Percentiles rank a stretch among this genome's conserved stretches.
Conservation (phyloP, 2,329 filamentous ascomycete species). For the Penicillium expansum region DNA sequence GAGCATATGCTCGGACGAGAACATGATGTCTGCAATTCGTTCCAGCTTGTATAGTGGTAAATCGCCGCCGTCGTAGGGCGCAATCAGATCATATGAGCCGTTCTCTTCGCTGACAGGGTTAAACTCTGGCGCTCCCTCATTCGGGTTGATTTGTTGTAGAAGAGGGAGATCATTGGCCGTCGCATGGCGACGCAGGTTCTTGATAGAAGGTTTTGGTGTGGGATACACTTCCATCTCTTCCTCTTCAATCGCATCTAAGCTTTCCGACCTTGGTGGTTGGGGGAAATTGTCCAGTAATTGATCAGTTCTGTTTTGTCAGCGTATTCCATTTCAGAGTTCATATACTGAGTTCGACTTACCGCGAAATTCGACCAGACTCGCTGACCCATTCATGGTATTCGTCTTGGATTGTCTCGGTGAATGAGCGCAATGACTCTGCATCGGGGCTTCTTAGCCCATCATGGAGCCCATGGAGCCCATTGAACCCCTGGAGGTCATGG, state of each 20-base stretch:
- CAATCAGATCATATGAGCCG: conserved; percentile 36
- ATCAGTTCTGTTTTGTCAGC: conserved; percentile 10
- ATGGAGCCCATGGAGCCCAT: background rate
- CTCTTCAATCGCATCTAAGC: conserved; percentile 16
- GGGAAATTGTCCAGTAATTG: conserved; percentile 26
- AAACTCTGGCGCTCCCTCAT: conserved; percentile 26
- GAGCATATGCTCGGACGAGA: conserved; percentile 63
- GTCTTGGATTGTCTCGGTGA: conserved; percentile 16
- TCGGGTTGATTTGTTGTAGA: conserved; percentile 28
- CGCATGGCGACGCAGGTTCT: conserved; percentile 28
- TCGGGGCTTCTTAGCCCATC: conserved; percentile 15
- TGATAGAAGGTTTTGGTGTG: conserved; percentile 24
- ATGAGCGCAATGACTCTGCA: conserved; percentile 20
- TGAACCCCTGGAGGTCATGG: background rate
- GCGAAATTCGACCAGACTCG: conserved; percentile 17
- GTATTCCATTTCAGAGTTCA: too few relatives aligned
- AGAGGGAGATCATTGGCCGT: conserved; percentile 30
- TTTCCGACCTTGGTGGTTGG: conserved; percentile 19
- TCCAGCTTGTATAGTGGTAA: conserved; percentile 55
- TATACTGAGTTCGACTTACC: conserved; percentile 4
- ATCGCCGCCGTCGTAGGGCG: conserved; percentile 29
- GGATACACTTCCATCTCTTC: conserved; percentile 14
- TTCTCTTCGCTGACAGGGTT: conserved; percentile 34
- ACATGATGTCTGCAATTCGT: conserved; percentile 61
- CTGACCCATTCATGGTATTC: conserved; percentile 25